These are phyloP conservation scores for Trametes cingulata DNA, from an alignment of 768 basidiomycete genomes.

Conservation along the genomic window DNA sequence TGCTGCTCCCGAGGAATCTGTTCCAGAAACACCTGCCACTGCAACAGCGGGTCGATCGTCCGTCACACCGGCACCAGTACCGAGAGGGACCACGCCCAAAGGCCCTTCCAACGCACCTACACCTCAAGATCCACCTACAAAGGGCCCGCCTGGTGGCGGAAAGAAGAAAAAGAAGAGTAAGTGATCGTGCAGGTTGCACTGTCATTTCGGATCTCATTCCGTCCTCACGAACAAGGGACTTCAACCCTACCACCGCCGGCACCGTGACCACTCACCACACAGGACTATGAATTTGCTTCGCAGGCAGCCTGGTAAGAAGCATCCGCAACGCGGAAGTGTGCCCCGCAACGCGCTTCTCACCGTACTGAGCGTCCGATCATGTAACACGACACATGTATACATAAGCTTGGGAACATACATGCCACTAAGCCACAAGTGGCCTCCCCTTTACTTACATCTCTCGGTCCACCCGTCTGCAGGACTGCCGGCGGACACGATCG, in stretches of 20 bases:
- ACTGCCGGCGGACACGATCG: background rate
- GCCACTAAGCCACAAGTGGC: background rate
- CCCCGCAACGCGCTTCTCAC: background rate
- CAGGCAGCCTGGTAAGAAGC: background rate
- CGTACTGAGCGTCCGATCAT: background rate
- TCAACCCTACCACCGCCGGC: conserved; percentile 11
- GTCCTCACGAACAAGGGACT: conserved; percentile 7
- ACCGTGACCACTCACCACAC: background rate
- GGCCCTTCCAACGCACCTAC: conserved; percentile 36
- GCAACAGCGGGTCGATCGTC: conserved; percentile 34
- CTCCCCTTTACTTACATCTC: background rate
- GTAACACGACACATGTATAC: background rate
- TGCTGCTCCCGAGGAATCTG: conserved; percentile 31
- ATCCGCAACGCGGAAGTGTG: background rate
- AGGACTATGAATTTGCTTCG: background rate
- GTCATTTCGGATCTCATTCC: conserved; percentile 1
- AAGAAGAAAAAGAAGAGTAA: conserved; percentile 82
- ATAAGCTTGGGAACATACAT: background rate
- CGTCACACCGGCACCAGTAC: conserved; percentile 30
- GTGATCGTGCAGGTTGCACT: conserved; percentile 28
- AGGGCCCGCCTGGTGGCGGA: conserved; percentile 51
- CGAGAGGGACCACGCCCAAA: conserved; percentile 36
- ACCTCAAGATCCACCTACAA: conserved; percentile 48
- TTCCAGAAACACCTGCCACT: conserved; percentile 30
- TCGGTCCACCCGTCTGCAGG: background rate